Evolutionary conservation across 2,329 filamentous ascomycete species (phyloP), one percentile per base, ranked within the genome.

Genomic region (Aspergillus awamori): DNA sequence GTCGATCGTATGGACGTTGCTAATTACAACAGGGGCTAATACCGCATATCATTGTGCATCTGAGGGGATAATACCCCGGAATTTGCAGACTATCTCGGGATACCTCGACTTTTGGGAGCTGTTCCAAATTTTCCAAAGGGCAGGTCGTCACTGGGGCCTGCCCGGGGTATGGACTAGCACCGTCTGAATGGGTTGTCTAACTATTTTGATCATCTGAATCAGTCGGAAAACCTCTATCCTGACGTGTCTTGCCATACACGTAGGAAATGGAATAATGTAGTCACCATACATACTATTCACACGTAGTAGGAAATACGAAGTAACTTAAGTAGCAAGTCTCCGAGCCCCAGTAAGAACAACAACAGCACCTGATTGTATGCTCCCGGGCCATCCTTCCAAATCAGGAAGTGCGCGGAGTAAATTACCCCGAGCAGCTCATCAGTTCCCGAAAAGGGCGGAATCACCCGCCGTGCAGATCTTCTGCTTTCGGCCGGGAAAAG

Each of bases 1-100:
- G 39, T 43, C n/a, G 17, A 43, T 22, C 20, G 20, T n/a, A 43
- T 43, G 39, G 39, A 43, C n/a, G 15, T 43, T 43, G 17, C 17
- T 4, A 43, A 43, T 7, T 43, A 43, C 3, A 43, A 39, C 8
- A 13, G 36, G 8, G 8, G 24, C 7, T 26, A 59, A 20, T 22
- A 38, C 36, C 30, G 8, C 49, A 59, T 76, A 24, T 78, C 75
- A 0, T 78, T 71, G 71, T 75, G 71, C 4, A 53, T 83, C 15
- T 71, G 82, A 1, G 79, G 76, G 0, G 83, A 86, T 57, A 84
- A 84, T 65, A 79, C 71, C 1, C 79, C 78, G 0, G 78, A 81
- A 56, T 71, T 77, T 59, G 83, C 83, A 2, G 69, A 72, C 30
- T 84, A 83, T 60, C 69, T 85, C 4, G 82, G 82, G 0, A 17